Evolutionary conservation across 2,329 filamentous ascomycete genomes (phyloP), one percentile per base, ranked within the genome.

Genomic region (Fonsecaea monophora): DNA sequence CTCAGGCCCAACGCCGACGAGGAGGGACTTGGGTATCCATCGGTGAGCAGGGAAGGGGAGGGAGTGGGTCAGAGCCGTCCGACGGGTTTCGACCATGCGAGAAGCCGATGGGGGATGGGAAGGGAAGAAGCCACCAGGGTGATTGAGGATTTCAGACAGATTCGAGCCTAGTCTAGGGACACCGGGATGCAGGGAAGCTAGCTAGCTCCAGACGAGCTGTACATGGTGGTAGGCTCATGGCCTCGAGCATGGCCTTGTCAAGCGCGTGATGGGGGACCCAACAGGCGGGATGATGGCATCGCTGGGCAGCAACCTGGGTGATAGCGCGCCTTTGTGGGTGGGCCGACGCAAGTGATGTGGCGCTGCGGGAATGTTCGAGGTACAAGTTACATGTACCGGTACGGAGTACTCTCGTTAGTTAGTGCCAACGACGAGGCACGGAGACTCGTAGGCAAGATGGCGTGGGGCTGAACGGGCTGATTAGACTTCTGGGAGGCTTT

Each of bases 241-340:
- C 53, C 59, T 50, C 25, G 57, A 66, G 62, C 55, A 66, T 62
- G 25, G 57, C 63, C 64, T 55, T 66, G 60, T 58, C 63, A 66
- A 66, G 66, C 66, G 68, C 68, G 66, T 67, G 65, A 68, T 68
- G 65, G 65, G 60, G 25, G 25, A 25, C 60, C 66, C 66, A 60
- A 50, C 60, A 64, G 58, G 66, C 68, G 68, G 68, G 66, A 70
- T 70, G 62, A 64, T 68, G 66, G 60, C 68, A 70, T 66, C 63
- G 37, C 68, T 70, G 68, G 68, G 68, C 64, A 70, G 62, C 66
- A 66, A 66, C 57, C 15, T 42, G 25, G 48, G 61, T 64, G 59
- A 66, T 70, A 68, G 68, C 63, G 65, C 61, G 56, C 21, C 54
- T 38, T 48, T 38, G 25, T 50, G 60, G 61, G 58, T 50, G 45